Conservation (phyloP, 2,329 filamentous ascomycete genomes). For the Pseudogymnoascus sp. region DNA sequence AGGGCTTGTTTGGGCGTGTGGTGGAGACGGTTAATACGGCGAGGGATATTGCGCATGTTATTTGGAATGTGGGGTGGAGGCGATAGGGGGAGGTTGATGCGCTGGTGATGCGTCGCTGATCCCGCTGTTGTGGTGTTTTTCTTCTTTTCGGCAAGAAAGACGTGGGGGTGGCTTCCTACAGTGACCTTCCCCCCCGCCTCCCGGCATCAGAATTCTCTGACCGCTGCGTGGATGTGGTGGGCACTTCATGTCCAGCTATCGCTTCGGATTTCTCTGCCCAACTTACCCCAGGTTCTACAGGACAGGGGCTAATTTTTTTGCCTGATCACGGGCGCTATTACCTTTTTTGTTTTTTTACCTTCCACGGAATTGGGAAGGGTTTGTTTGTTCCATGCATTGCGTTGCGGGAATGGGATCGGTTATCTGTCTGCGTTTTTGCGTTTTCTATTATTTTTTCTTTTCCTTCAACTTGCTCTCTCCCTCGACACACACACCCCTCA, state of each 20-base stretch:
- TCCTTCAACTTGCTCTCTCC: not conserved
- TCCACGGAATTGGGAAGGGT: not conserved
- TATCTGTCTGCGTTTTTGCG: not conserved
- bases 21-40: slow-evolving; percentile 52
- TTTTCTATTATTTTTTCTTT: not conserved
- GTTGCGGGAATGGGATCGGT: not conserved
- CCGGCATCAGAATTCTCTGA: not conserved
- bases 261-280: not conserved
- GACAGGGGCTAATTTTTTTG: not conserved
- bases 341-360: not conserved
- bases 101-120: not conserved
- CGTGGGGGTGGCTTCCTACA: not conserved
- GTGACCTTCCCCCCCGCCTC: too few relatives aligned
- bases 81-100: not conserved
- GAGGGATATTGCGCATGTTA: slow-evolving; percentile 61
- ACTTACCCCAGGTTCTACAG: too few relatives aligned
- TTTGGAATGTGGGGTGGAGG: slow-evolving; percentile 64
- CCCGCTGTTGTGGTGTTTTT: not conserved
- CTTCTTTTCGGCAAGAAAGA: not conserved
- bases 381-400: not conserved
- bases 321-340: not conserved
- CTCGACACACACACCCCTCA: not conserved
- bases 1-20: slow-evolving; percentile 41
- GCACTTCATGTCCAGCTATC: not conserved
- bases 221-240: not conserved